phyloP scores from a whole-genome alignment of 139 green algal species.

The Raphidocelis subcapitata region DNA sequence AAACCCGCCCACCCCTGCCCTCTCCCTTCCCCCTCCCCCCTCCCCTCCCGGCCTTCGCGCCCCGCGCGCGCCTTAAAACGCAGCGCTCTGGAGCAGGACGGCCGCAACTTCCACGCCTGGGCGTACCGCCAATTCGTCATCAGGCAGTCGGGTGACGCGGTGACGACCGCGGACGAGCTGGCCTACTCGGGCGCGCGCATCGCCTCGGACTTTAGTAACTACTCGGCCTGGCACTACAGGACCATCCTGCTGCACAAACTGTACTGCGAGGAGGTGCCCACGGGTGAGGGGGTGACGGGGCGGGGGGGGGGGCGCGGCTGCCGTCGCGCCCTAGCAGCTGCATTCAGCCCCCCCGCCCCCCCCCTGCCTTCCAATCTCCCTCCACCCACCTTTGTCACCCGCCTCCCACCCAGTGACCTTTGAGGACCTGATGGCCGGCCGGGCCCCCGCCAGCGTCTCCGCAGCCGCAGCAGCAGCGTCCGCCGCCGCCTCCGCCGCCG shows the following conservation, averaged over 20 bases:
- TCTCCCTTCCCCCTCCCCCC: too few species aligned
- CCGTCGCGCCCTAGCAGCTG: too few species aligned
- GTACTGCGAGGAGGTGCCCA: constrained; percentile 10
- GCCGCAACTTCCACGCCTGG: constrained; percentile 97
- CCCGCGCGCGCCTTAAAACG: too few species aligned
- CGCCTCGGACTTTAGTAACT: constrained; percentile 97
- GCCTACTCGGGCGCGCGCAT: constrained; percentile 73
- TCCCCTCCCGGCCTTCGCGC: too few species aligned
- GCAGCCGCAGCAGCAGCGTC: constrained; percentile 10
- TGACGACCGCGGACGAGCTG: constrained; percentile 54
- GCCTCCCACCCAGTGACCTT: constrained; percentile 29
- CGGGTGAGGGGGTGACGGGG: neutral
- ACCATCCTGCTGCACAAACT: constrained; percentile 69
- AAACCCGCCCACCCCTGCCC: too few species aligned
- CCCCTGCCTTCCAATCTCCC: too few species aligned
- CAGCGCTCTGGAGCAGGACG: constrained; percentile 82
- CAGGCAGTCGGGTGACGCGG: constrained; percentile 35
- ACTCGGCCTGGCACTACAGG: constrained; percentile 95
- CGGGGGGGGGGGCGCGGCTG: too few species aligned
- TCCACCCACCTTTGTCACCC: too few species aligned
- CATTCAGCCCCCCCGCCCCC: too few species aligned
- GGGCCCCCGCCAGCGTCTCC: neutral
- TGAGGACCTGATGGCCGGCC: constrained; percentile 25
- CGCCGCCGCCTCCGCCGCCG: neutral
- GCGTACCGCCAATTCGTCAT: constrained; percentile 81